Percentiles rank a stretch among this genome's conserved stretches.
phyloP scores from a whole-genome alignment of 768 basidiomycete genomes.

The Lactarius sanguifluus region DNA sequence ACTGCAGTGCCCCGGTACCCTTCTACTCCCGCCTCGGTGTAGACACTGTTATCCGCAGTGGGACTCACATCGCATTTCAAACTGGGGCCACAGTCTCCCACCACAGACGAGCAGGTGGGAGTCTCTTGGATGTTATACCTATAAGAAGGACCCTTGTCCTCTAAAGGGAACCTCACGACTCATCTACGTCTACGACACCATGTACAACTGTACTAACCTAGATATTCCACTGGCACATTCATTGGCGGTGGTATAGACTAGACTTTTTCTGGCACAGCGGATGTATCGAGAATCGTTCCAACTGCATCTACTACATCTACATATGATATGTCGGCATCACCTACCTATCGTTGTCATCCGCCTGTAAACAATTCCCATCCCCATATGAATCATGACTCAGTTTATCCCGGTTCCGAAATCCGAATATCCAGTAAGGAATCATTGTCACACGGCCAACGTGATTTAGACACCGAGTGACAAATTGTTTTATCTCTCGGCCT shows the following conservation, averaged over 20 bases:
- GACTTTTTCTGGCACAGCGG: constrained; percentile 11
- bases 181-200: constrained; percentile 1
- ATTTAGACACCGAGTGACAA: constrained; percentile 10
- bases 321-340: neutral
- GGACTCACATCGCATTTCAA: neutral
- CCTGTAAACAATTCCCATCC: neutral
- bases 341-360: neutral
- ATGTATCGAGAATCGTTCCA: constrained; percentile 1
- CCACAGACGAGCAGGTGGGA: constrained; percentile 3
- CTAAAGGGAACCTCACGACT: constrained; percentile 8
- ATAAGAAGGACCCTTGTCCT: neutral
- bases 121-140: neutral
- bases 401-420: constrained; percentile 11
- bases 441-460: constrained; percentile 16
- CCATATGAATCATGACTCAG: constrained; percentile 14
- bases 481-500: neutral
- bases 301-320: constrained; percentile 3
- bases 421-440: neutral
- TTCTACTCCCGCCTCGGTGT: constrained; percentile 23
- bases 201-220: constrained; percentile 22
- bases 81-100: neutral
- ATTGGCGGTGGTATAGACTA: constrained; percentile 22
- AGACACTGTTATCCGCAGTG: constrained; percentile 5
- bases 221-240: constrained; percentile 10
- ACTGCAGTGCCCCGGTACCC: constrained; percentile 16